These are phyloP conservation scores for Isatis lusitanica DNA, from an alignment of 441 rosid species.

Conservation along the genomic window DNA sequence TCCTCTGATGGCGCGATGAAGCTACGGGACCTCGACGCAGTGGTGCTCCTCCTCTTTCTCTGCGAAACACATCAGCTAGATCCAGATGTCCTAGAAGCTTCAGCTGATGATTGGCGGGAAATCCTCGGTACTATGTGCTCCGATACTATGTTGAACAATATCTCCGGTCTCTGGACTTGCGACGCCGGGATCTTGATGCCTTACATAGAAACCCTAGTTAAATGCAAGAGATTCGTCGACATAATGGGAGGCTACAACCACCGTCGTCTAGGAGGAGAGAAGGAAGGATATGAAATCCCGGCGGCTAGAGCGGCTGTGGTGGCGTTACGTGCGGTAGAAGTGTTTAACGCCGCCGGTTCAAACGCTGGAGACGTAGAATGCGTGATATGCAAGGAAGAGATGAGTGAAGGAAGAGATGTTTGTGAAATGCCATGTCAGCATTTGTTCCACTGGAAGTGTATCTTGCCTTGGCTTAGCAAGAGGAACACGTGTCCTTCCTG, in stretches of 20 bases:
- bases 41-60: constrained; percentile 68
- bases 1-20: constrained; percentile 25
- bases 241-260: constrained; percentile 41
- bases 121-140: constrained; percentile 40
- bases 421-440: constrained; percentile 91
- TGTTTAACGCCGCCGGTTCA: constrained; percentile 15
- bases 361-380: constrained; percentile 50
- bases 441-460: constrained; percentile 86
- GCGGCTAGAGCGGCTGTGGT: constrained; percentile 68
- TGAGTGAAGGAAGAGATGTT: constrained; percentile 73
- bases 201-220: constrained; percentile 56
- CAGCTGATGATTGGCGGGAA: constrained; percentile 57
- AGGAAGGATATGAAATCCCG: constrained; percentile 48
- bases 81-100: constrained; percentile 51
- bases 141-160: constrained; percentile 34
- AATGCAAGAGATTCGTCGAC: constrained; percentile 61
- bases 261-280: constrained; percentile 32
- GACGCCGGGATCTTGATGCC: constrained; percentile 67
- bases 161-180: constrained; percentile 47
- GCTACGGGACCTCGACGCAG: constrained; percentile 73
- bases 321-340: constrained; percentile 61
- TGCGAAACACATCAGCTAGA: constrained; percentile 66
- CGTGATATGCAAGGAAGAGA: constrained; percentile 80
- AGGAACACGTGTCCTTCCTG: constrained; percentile 88
- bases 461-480: constrained; percentile 78